phyloP scores from a whole-genome alignment of 345 rosid genomes.

The Citrus maxima region DNA sequence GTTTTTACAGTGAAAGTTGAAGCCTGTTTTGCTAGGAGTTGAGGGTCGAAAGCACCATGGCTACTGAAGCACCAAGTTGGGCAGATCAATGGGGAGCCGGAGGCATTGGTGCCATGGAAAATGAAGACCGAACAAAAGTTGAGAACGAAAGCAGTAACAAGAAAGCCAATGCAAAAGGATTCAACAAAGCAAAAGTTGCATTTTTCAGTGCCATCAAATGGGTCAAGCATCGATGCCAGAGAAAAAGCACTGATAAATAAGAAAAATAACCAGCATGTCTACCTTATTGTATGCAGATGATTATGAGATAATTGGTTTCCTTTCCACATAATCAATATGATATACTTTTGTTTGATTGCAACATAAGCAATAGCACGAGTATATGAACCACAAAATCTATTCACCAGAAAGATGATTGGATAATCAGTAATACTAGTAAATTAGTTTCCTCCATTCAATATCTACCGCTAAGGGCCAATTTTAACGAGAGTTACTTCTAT shows the following conservation, averaged over 20 bases:
- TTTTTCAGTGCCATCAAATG: constrained; percentile 52
- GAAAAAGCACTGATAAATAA: constrained; percentile 29
- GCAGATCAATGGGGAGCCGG: constrained; percentile 97
- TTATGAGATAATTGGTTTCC: neutral
- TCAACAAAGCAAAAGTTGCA: constrained; percentile 41
- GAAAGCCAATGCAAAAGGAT: constrained; percentile 35
- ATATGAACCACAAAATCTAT: neutral
- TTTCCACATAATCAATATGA: neutral
- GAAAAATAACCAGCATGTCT: neutral
- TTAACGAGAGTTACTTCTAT: neutral
- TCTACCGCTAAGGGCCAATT: neutral
- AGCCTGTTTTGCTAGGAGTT: constrained; percentile 4
- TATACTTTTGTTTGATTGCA: neutral
- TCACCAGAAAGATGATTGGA: neutral
- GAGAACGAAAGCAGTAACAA: constrained; percentile 37
- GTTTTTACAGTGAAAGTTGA: neutral
- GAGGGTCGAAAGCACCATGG: constrained; percentile 31
- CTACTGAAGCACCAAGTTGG: constrained; percentile 82
- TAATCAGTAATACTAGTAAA: neutral
- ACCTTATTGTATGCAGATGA: neutral
- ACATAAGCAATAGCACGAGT: neutral
- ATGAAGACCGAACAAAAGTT: constrained; percentile 31
- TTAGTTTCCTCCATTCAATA: constrained; percentile 7
- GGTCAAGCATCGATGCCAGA: constrained; percentile 49
- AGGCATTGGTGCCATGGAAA: constrained; percentile 47